A percentile compares a stretch with the other conserved stretches of the same genome.
Conservation (phyloP, 352 stramenopile genomes). For the Globisporangium middletonii region DNA sequence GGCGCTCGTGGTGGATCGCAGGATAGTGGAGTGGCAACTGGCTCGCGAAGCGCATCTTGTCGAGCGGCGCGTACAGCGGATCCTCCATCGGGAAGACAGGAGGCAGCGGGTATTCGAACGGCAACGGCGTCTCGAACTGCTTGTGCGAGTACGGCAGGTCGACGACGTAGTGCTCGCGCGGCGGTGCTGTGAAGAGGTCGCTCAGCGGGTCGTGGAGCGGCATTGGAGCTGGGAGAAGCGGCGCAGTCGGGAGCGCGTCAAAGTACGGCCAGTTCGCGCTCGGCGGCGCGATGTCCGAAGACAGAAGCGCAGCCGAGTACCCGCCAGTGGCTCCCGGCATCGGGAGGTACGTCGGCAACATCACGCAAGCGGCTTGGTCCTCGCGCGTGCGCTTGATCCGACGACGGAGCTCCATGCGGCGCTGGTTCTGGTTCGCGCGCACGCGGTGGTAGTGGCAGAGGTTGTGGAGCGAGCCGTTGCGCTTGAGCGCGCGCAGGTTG, state of each 20-base stretch:
- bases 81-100: not conserved
- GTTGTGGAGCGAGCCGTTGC: conserved; percentile 12
- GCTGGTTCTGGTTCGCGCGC: conserved; percentile 13
- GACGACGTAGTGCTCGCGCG: not conserved
- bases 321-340: not conserved
- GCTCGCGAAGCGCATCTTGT: not conserved
- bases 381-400: conserved; percentile 7
- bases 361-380: not conserved
- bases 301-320: not conserved
- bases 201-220: not conserved
- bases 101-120: not conserved
- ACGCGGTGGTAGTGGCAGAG: conserved; percentile 12
- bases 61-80: not conserved
- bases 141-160: conserved; percentile 3
- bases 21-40: not conserved
- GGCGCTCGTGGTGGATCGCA: not conserved
- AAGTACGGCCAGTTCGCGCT: conserved; percentile 1
- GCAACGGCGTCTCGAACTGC: not conserved
- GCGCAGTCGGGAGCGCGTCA: not conserved
- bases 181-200: conserved; percentile 4
- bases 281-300: not conserved
- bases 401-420: conserved; percentile 8
- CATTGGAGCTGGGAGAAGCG: not conserved
- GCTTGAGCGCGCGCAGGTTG: conserved; percentile 9
- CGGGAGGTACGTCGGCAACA: not conserved